A percentile compares a stretch with the other conserved stretches of the same genome.
Evolutionary conservation across 192 early-diverging fungal genomes (phyloP).

Genomic region (Lunasporangiospora selenospora): DNA sequence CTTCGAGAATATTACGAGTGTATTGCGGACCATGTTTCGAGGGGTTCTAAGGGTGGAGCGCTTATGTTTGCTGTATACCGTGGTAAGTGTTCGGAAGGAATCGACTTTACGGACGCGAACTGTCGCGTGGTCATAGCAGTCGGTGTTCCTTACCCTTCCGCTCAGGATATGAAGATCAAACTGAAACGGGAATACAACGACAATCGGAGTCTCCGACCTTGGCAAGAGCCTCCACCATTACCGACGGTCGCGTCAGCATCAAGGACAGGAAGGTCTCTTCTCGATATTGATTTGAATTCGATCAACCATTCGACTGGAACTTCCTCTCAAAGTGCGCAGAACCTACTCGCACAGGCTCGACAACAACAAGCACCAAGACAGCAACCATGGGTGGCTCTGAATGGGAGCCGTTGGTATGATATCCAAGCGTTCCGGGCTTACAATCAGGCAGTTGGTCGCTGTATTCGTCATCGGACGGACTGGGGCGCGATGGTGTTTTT

Average conservation of each 20-base stretch:
- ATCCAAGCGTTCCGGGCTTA: constrained; percentile 70
- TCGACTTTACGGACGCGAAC: constrained; percentile 74
- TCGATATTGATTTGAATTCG: constrained; percentile 9
- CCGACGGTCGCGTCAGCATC: not conserved
- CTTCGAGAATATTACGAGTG: constrained; percentile 54
- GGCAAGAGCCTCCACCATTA: not conserved
- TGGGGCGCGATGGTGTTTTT: constrained; percentile 72
- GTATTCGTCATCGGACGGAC: constrained; percentile 66
- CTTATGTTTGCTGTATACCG: constrained; percentile 75
- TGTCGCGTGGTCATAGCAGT: constrained; percentile 70
- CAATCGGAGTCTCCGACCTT: constrained; percentile 1
- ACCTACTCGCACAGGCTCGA: too few species aligned
- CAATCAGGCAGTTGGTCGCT: constrained; percentile 66
- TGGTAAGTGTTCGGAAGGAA: constrained; percentile 77
- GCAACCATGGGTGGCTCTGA: constrained; percentile 29
- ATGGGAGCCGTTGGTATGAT: constrained; percentile 65
- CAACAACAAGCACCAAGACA: too few species aligned
- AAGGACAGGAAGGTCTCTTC: not conserved
- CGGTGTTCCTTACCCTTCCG: constrained; percentile 65
- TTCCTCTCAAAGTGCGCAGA: not conserved
- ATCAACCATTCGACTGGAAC: constrained; percentile 18
- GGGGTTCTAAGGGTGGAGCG: constrained; percentile 48
- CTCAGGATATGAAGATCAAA: constrained; percentile 63
- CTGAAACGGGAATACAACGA: constrained; percentile 52
- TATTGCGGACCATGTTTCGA: constrained; percentile 32